Evolutionary conservation across 345 rosid genomes (phyloP), one percentile per base, ranked within the genome.

Genomic region (Orychophragmus violaceus): DNA sequence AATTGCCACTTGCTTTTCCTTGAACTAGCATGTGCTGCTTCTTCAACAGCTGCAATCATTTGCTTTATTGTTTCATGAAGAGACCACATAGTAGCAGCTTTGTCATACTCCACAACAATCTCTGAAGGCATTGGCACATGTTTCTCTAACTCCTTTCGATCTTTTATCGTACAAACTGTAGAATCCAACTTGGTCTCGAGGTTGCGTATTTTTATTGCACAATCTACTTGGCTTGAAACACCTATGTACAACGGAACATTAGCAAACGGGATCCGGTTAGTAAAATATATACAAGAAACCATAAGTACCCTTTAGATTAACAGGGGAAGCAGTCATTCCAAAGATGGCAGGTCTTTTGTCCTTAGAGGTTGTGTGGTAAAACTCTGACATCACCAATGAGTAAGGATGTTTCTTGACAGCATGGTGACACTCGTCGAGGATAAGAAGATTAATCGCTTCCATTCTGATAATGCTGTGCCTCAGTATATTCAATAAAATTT

Each of bases 301-400:
- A 37, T 22, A 6, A 6, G 19, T 85, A 93, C 98, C 99, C 67
- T 94, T 94, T 68, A 94, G 79, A 76, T 94, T 94, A 66, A 94
- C 99, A 46, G 99, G 99, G 8, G 99, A 94, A 64, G 99, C 99
- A 62, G 99, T 94, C 99, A 94, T 94, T 72, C 99, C 99, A 74
- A 94, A 94, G 52, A 94, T 85, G 49, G 95, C 79, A 22, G 99
- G 99, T 72, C 97, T 83, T 77, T 82, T 90, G 70, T 94, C 96
- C 79, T 90, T 94, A 11, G 81, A 71, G 0, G 95, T 85, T 19
- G 96, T 94, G 60, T 94, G 99, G 76, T 94, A 94, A 46, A 94
- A 94, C 79, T 94, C 99, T 3, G 99, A 94, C 99, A 94, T 94
- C 75, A 94, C 99, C 41, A 94, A 69, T 5, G 99, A 90, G 82